These are phyloP conservation scores for Fraxinus americana DNA, from an alignment of 257 asterid species.

Conservation along the genomic window DNA sequence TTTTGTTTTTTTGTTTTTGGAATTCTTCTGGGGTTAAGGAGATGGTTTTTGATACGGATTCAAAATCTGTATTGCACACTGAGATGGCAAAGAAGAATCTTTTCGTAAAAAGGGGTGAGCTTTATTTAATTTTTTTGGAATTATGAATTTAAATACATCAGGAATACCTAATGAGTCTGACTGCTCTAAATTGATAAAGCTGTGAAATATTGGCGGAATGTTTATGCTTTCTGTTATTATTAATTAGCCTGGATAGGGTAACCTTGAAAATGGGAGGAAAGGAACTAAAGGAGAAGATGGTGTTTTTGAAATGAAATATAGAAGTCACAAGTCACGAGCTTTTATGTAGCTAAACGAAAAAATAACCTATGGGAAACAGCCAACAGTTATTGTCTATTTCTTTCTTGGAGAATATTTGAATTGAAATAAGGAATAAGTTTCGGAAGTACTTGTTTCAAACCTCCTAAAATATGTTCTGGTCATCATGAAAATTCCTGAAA, in stretches of 20 bases:
- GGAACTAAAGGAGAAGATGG: too few relatives aligned
- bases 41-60: constrained; percentile 85
- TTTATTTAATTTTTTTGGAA: neutral
- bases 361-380: neutral
- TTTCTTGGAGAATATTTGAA: neutral
- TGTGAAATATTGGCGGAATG: neutral
- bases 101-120: constrained; percentile 92
- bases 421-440: too few relatives aligned
- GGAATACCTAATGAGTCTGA: neutral
- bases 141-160: too few relatives aligned
- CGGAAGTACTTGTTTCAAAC: neutral
- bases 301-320: too few relatives aligned
- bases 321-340: neutral
- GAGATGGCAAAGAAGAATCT: constrained; percentile 99
- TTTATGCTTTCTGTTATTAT: neutral
- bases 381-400: neutral
- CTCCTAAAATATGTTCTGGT: neutral
- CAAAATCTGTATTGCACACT: constrained; percentile 83
- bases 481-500: neutral
- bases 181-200: neutral
- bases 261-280: too few relatives aligned
- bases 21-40: constrained; percentile 47
- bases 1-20: neutral
- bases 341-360: neutral
- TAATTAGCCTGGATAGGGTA: too few relatives aligned